These are phyloP conservation scores for Skeletonema costatum DNA, from an alignment of 108 stramenopile species.

Conservation along the genomic window DNA sequence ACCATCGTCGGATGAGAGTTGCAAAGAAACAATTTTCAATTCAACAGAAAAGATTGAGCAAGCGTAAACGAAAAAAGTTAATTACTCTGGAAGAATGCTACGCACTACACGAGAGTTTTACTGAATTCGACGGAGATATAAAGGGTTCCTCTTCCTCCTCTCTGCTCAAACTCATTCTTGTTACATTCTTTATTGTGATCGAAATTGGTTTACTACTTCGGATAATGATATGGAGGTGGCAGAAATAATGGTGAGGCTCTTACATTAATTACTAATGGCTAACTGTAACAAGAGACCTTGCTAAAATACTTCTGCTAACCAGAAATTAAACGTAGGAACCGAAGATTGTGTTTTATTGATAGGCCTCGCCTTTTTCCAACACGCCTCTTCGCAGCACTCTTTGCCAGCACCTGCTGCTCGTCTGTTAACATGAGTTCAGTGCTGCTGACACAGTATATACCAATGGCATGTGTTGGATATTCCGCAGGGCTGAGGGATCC, in stretches of 20 bases:
- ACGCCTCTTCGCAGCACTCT: background rate
- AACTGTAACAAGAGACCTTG: background rate
- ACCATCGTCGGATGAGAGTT: slow-evolving; percentile 4
- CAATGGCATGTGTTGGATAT: background rate
- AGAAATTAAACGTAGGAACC: background rate
- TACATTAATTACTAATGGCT: background rate
- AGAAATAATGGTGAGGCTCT: background rate
- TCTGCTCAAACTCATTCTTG: background rate
- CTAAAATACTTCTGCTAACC: background rate
- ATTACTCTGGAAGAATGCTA: background rate
- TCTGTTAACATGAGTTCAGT: background rate
- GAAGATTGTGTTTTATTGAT: background rate
- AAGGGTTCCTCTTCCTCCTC: background rate
- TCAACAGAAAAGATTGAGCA: background rate
- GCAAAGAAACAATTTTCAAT: background rate
- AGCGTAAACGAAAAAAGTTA: background rate
- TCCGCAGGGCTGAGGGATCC: background rate
- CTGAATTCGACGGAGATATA: background rate
- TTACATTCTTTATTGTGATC: background rate
- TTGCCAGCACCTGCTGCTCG: background rate
- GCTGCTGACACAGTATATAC: background rate
- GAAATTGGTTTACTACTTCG: background rate
- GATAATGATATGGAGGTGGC: background rate
- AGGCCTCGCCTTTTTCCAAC: background rate
- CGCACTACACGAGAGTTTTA: background rate